phyloP scores from a whole-genome alignment of 176 grass and related monocot species.

The Panicum miliaceum region DNA sequence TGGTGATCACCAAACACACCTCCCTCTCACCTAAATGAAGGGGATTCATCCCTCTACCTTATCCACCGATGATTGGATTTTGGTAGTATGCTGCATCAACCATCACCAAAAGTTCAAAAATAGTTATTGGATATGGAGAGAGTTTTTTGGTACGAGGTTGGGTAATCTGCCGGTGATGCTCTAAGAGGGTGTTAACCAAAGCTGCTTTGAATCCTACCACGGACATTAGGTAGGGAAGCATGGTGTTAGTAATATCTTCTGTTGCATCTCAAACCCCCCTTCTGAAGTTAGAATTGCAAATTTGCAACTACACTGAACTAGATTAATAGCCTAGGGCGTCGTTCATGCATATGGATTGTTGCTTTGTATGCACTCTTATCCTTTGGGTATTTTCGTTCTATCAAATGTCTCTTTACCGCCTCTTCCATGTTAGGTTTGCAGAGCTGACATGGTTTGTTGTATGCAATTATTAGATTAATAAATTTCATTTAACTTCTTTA shows the following conservation, averaged over 20 bases:
- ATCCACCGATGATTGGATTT: too few relatives aligned
- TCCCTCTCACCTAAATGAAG: too few relatives aligned
- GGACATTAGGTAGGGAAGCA: background rate
- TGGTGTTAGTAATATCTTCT: background rate
- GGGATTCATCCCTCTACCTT: too few relatives aligned
- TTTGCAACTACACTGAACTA: background rate
- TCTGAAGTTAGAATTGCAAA: background rate
- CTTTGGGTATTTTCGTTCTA: background rate
- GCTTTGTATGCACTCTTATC: background rate
- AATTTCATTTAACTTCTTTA: background rate
- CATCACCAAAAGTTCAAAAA: too few relatives aligned
- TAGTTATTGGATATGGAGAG: too few relatives aligned
- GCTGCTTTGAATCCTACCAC: background rate
- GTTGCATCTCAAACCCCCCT: background rate
- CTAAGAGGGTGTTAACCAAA: background rate
- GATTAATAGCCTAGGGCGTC: background rate
- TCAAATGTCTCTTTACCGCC: background rate
- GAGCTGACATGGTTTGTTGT: background rate
- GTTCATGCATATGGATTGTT: background rate
- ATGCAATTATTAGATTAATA: conserved; percentile 15
- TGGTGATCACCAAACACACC: too few relatives aligned
- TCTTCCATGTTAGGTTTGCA: background rate
- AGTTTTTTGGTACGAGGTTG: too few relatives aligned
- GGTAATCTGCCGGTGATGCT: too few relatives aligned
- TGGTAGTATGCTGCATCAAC: too few relatives aligned